Percentiles rank a stretch among this genome's conserved stretches.
These are phyloP conservation scores for Lophiostoma macrostomum DNA, from an alignment of 495 filamentous ascomycete species.

Conservation along the genomic window DNA sequence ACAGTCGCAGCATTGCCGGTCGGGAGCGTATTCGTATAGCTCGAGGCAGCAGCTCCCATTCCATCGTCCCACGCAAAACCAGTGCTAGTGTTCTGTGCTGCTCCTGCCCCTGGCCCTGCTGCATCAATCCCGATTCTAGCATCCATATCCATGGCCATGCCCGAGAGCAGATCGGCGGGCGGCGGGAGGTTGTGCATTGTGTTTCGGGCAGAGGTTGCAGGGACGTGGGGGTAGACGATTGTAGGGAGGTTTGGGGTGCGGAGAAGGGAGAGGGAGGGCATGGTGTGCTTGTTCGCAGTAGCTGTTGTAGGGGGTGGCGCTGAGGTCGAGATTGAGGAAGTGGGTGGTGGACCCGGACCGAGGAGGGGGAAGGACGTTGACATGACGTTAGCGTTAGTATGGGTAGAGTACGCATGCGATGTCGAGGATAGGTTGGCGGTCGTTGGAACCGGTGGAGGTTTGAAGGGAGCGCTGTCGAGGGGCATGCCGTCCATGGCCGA, in stretches of 20 bases:
- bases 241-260: constrained; percentile 25
- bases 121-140: too few relatives aligned
- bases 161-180: constrained; percentile 26
- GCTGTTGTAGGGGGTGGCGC: neutral
- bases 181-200: constrained; percentile 28
- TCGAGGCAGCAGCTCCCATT: neutral
- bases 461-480: constrained; percentile 33
- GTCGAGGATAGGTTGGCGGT: neutral
- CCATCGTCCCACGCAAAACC: neutral
- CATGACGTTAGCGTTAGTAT: neutral
- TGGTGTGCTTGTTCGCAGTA: neutral
- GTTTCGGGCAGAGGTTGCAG: constrained; percentile 5
- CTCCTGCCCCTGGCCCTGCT: neutral
- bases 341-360: neutral
- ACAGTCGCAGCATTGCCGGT: neutral
- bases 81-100: neutral
- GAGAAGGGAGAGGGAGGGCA: constrained; percentile 4
- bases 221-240: constrained; percentile 18
- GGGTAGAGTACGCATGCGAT: neutral
- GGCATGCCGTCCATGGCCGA: constrained; percentile 19
- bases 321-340: neutral
- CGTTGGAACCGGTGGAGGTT: constrained; percentile 9
- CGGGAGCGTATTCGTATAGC: neutral
- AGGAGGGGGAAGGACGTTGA: neutral
- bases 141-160: constrained; percentile 18